Conservation (phyloP, 2,329 filamentous ascomycete species). For the Mariannaea sp. region DNA sequence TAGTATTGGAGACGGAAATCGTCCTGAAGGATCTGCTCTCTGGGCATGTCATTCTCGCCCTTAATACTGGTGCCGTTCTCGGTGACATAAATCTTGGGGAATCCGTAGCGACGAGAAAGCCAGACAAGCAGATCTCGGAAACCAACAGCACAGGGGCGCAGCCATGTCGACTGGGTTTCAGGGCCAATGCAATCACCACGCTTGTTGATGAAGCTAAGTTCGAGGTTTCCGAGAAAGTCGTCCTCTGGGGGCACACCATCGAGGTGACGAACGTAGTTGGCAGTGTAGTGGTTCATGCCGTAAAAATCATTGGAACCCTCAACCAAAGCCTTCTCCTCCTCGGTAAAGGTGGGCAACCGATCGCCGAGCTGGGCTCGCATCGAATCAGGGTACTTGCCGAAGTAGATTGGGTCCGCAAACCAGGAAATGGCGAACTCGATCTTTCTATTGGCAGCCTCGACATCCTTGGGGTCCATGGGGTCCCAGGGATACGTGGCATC, state of each 20-base stretch:
- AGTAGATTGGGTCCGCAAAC: conserved; percentile 89
- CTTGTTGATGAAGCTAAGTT: conserved; percentile 73
- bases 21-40: conserved; percentile 75
- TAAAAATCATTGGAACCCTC: conserved; percentile 92
- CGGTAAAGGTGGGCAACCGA: conserved; percentile 74
- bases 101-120: conserved; percentile 76
- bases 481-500: conserved; percentile 87
- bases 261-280: conserved; percentile 82
- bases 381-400: conserved; percentile 80
- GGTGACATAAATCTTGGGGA: conserved; percentile 82
- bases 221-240: conserved; percentile 77
- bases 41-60: conserved; percentile 76
- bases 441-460: conserved; percentile 78
- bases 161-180: conserved; percentile 82
- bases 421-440: conserved; percentile 86
- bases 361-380: conserved; percentile 82
- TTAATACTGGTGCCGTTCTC: conserved; percentile 88
- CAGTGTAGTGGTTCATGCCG: conserved; percentile 93
- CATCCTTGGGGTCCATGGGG: conserved; percentile 71
- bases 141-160: conserved; percentile 74
- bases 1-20: conserved; percentile 84
- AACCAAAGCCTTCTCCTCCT: conserved; percentile 74
- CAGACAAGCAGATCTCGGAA: conserved; percentile 79
- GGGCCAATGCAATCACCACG: conserved; percentile 74
- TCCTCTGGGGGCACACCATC: conserved; percentile 62